Percentiles rank a stretch among this genome's conserved stretches.
These are phyloP conservation scores for Fusarium keratoplasticum DNA, from an alignment of 2,329 filamentous ascomycete genomes.

Conservation along the genomic window DNA sequence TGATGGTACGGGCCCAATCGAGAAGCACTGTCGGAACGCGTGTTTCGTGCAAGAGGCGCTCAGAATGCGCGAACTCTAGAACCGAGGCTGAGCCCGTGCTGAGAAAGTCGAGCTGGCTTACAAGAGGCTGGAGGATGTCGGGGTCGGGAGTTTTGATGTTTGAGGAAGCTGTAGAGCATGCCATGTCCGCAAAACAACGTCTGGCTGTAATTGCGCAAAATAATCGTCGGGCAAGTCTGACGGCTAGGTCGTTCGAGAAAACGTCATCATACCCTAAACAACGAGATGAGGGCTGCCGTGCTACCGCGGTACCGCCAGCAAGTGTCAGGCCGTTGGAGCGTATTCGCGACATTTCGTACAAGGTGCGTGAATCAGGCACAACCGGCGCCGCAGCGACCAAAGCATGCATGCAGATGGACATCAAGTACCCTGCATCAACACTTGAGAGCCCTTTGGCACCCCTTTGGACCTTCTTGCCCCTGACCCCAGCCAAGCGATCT, in stretches of 20 bases:
- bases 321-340: conserved; percentile 66
- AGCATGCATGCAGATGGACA: conserved; percentile 73
- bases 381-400: conserved; percentile 69
- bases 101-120: conserved; percentile 66
- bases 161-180: conserved; percentile 50
- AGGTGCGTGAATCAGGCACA: conserved; percentile 57
- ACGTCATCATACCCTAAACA: conserved; percentile 72
- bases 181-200: conserved; percentile 61
- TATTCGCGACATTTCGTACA: conserved; percentile 71
- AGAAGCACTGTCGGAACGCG: conserved; percentile 68
- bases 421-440: conserved; percentile 62
- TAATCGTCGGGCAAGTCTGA: conserved; percentile 68
- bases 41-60: conserved; percentile 67
- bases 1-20: conserved; percentile 79
- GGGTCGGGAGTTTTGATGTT: conserved; percentile 47
- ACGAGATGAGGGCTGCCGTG: conserved; percentile 60
- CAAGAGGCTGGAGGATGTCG: conserved; percentile 61
- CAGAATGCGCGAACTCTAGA: conserved; percentile 62
- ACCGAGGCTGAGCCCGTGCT: conserved; percentile 57
- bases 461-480: conserved; percentile 50
- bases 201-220: conserved; percentile 68
- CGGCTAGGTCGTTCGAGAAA: conserved; percentile 70
- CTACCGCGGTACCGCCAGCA: conserved; percentile 58
- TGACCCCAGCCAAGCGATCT: conserved; percentile 46
- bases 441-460: conserved; percentile 56